Evolutionary conservation across 257 asterid genomes (phyloP).

Genomic region (Salvia splendens): DNA sequence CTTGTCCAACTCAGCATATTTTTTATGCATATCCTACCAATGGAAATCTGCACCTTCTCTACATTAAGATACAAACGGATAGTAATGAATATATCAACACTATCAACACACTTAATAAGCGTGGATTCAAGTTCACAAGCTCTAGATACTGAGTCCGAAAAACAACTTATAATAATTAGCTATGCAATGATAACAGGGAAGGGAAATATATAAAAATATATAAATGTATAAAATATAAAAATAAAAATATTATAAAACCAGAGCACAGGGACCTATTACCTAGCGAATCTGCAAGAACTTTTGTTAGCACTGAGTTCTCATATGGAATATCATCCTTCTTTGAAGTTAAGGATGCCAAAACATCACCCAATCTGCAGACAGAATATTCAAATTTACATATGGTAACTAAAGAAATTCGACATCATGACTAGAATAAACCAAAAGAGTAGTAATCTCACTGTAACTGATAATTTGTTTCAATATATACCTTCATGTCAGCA

Average conservation of each 20-base stretch:
- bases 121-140: neutral
- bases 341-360: constrained; percentile 81
- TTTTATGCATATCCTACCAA: constrained; percentile 27
- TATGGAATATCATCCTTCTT: constrained; percentile 78
- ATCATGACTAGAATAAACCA: constrained; percentile 27
- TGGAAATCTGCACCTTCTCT: constrained; percentile 20
- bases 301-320: constrained; percentile 81
- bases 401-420: constrained; percentile 19
- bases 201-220: neutral
- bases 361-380: constrained; percentile 93
- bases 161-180: constrained; percentile 7
- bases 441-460: constrained; percentile 3
- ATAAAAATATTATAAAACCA: neutral
- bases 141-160: constrained; percentile 6
- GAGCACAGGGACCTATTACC: constrained; percentile 68
- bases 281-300: constrained; percentile 82
- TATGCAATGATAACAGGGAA: constrained; percentile 21
- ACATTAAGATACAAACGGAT: constrained; percentile 20
- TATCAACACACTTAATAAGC: neutral
- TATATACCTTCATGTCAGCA: constrained; percentile 7
- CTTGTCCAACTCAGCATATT: constrained; percentile 25
- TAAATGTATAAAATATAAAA: neutral
- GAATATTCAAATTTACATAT: constrained; percentile 28
- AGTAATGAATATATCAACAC: constrained; percentile 1
- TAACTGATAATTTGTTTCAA: constrained; percentile 17